Percentiles rank a stretch among this genome's conserved stretches.
Evolutionary conservation across 805 yeast genomes (phyloP).

Genomic region (Hanseniaspora lachancei): DNA sequence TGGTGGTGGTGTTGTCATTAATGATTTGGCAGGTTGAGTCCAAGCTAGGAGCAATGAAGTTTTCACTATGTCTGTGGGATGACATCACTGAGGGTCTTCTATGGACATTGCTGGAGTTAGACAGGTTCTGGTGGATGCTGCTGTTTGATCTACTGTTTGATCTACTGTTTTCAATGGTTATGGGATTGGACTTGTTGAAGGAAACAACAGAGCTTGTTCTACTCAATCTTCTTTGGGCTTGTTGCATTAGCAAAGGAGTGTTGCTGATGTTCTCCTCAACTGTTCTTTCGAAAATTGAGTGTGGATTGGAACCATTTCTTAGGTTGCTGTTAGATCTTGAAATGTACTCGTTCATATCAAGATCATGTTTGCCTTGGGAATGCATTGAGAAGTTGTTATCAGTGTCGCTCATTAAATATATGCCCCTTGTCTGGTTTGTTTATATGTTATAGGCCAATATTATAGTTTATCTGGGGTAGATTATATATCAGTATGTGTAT

Average conservation of each 20-base stretch:
- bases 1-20: conserved; percentile 41
- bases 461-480: too few species aligned
- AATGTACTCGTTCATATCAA: conserved; percentile 1
- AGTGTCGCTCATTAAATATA: neutral
- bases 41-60: conserved; percentile 66
- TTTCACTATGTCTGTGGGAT: conserved; percentile 35
- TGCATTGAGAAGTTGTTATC: conserved; percentile 4
- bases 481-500: too few species aligned
- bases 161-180: conserved; percentile 1
- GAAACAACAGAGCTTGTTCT: conserved; percentile 14
- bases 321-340: conserved; percentile 11
- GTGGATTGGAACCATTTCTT: neutral
- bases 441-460: too few species aligned
- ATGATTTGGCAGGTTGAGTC: conserved; percentile 63
- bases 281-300: conserved; percentile 48
- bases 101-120: conserved; percentile 13
- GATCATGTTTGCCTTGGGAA: neutral
- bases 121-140: conserved; percentile 6
- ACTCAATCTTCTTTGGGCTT: conserved; percentile 17
- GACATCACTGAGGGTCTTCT: conserved; percentile 17
- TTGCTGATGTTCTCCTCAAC: conserved; percentile 42
- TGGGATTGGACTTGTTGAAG: conserved; percentile 5
- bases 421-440: too few species aligned
- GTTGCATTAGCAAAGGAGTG: conserved; percentile 14
- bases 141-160: conserved; percentile 3